Conservation (phyloP, 352 stramenopile species). For the Phytophthora aleatoria region DNA sequence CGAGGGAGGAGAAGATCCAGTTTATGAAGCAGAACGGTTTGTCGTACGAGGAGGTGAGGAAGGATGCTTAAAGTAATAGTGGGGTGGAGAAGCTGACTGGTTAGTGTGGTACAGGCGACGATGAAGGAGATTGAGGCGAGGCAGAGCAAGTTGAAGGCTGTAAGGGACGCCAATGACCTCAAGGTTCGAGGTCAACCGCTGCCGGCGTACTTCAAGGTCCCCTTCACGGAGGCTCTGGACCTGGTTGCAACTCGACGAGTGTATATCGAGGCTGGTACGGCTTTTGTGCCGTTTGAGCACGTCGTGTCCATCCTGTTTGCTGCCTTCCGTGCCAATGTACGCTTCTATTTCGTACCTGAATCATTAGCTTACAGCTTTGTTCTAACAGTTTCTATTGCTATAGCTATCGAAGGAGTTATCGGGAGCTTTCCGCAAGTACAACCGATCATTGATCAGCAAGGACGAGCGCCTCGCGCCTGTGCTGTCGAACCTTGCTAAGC, state of each 20-base stretch:
- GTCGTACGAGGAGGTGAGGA: constrained; percentile 66
- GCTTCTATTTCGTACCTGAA: constrained; percentile 9
- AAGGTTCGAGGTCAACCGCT: constrained; percentile 59
- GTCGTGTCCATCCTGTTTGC: constrained; percentile 95
- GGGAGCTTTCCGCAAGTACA: constrained; percentile 88
- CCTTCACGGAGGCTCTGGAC: constrained; percentile 96
- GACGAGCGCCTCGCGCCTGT: constrained; percentile 94
- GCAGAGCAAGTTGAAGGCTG: constrained; percentile 68
- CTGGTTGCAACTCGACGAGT: constrained; percentile 91
- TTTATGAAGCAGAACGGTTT: constrained; percentile 90
- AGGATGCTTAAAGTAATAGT: background rate
- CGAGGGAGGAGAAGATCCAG: constrained; percentile 83
- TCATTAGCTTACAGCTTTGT: background rate
- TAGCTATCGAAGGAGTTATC: constrained; percentile 92
- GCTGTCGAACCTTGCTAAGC: constrained; percentile 95
- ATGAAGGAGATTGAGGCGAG: constrained; percentile 67
- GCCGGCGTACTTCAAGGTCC: constrained; percentile 94
- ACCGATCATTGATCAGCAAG: constrained; percentile 88
- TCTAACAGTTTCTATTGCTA: constrained; percentile 8
- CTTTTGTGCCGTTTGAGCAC: constrained; percentile 95
- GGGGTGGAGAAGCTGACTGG: background rate
- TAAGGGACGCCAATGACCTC: constrained; percentile 62
- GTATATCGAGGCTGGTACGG: constrained; percentile 93
- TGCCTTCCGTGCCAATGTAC: constrained; percentile 90
- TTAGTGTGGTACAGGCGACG: constrained; percentile 39